phyloP scores from a whole-genome alignment of 2,329 filamentous ascomycete genomes.

The Trichothecium roseum region DNA sequence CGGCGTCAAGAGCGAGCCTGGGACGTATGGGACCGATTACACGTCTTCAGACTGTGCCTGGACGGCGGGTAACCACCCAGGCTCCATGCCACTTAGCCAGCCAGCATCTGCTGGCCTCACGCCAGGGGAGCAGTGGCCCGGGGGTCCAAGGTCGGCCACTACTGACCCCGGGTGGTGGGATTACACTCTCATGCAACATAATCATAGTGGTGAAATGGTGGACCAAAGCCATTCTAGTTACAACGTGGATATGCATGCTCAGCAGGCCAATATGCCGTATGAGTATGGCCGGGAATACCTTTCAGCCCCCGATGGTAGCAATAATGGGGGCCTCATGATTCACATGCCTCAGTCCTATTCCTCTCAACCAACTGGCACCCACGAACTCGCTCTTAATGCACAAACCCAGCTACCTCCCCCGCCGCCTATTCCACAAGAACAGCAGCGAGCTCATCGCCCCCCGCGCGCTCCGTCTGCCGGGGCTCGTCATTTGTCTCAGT shows the following conservation, averaged over 20 bases:
- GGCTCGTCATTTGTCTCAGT: conserved; percentile 33
- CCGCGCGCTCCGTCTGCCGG: conserved; percentile 45
- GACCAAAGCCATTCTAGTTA: conserved; percentile 25
- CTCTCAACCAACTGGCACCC: conserved; percentile 24
- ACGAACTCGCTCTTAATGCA: conserved; percentile 20
- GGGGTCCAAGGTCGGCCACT: conserved; percentile 3
- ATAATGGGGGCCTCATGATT: conserved; percentile 36
- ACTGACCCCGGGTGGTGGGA: conserved; percentile 15
- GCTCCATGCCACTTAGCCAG: too few species aligned
- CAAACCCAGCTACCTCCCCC: conserved; percentile 25
- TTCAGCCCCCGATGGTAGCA: conserved; percentile 18
- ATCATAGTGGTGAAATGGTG: conserved; percentile 14
- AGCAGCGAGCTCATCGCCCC: conserved; percentile 31
- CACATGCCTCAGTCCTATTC: conserved; percentile 39
- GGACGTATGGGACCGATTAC: conserved; percentile 13
- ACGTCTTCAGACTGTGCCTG: conserved; percentile 12
- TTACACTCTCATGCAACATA: conserved; percentile 1
- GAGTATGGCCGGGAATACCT: conserved; percentile 20
- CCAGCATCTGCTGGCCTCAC: too few species aligned
- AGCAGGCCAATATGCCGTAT: conserved; percentile 25
- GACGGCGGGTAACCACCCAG: conserved; percentile 8
- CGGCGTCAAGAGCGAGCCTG: conserved; percentile 19
- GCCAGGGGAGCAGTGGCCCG: conserved; percentile 1
- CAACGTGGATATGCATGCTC: conserved; percentile 29
- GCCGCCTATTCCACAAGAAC: conserved; percentile 13